Evolutionary conservation across 2,329 filamentous ascomycete species (phyloP), one percentile per base, ranked within the genome.

Genomic region (Sporothrix brunneoviolacea): DNA sequence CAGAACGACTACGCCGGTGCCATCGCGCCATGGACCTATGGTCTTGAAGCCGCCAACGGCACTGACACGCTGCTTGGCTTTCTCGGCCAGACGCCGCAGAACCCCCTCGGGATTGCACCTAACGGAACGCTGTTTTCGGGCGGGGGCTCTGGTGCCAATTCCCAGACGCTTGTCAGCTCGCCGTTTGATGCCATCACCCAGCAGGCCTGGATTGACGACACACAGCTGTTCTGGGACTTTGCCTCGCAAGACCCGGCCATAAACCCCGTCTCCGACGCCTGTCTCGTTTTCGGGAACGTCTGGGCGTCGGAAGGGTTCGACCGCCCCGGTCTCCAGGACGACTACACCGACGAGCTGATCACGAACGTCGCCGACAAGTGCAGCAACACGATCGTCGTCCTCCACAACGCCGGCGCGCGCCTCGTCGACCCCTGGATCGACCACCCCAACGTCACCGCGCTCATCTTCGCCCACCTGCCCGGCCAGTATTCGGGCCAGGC

Each of bases 261-360:
- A 8, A 68, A 75, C 43, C 61, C 68, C 2, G 64, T 56, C 1
- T 71, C 75, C 2, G 76, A 91, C 59, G 73, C 87, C 5, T 93
- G 88, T 55, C 66, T 84, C 3, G 78, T 84, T 0, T 77, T 84
- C 56, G 76, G 78, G 57, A 85, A 85, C 60, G 75, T 72, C 3
- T 86, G 84, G 64, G 79, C 84, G 0, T 82, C 84, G 1, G 88
- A 94, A 65, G 84, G 83, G 2, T 84, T 75, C 57, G 75, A 87
- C 54, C 72, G 80, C 48, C 70, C 77, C 1, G 74, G 72, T 6
- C 70, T 89, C 42, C 73, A 74, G 30, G 87, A 91, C 61, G 83
- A 84, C 54, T 79, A 78, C 44, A 81, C 77, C 1, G 80, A 85
- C 55, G 65, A 63, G 0, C 66, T 84, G 0, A 72, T 85, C 35